Base-by-base conservation (phyloP, 208 protist species). In the Crithidia brevicula region DNA sequence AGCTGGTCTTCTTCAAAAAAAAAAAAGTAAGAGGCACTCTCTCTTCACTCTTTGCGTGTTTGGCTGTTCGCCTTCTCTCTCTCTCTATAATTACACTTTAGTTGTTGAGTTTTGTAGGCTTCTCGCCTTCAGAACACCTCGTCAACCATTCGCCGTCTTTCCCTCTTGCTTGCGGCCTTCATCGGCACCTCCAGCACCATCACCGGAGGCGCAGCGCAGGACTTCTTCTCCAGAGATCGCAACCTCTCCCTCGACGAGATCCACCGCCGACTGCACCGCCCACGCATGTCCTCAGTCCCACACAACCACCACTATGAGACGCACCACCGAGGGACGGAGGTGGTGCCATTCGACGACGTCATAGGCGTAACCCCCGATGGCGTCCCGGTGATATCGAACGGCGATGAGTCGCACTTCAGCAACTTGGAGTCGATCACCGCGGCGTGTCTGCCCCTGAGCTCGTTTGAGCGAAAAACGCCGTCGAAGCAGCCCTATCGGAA, bases 371-470 rank as follows among this genome's bases (percentile, higher is more conserved):
- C 85, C 16, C 57, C 66, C 25, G 66, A 86, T 30, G 89, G 86
- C 40, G 84, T 91, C 20, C 86, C 89, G 20, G 82, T 91, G 30
- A 69, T 92, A 25, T 95, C 89, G 16, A 92, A 95, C 67, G 85
- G 85, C 28, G 51, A 85, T 16, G 78, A 87, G 59, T 40, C 43
- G 10, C 58, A 85, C 69, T 85, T 84, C 68, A 92, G 79, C 65
- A 75, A 87, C 61, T 46, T 77, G 16, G 64, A 72, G 52, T 88
- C 80, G 3, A 36, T 84, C 28, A 76, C 78, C 11, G 65, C 83
- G 7, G 27, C 51, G 5, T 78, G 51, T 42, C 36, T 79, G 47
- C 67, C 71, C 7, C 72, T 91, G 6, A 80, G 69, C 49, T 83
- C 81, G 33, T 79, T 78, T 43, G 68, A 81, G 30, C 67, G 34